Base-by-base conservation (phyloP, 108 stramenopile genomes). In the Tribonema minus region DNA sequence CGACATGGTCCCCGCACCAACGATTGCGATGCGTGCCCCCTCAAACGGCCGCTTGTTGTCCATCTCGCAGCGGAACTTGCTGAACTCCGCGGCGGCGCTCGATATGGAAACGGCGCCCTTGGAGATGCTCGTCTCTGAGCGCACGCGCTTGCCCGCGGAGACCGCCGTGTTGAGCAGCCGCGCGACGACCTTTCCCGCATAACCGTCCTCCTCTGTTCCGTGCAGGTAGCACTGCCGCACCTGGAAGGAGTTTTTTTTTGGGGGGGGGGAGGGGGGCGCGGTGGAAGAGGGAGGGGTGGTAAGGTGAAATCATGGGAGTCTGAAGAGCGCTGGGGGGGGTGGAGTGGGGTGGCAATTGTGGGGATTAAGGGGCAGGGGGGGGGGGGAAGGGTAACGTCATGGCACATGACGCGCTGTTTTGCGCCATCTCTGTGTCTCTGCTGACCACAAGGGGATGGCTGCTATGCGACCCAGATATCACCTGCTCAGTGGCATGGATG, bases 1-100 rank as follows among this genome's bases (percentile, higher is more conserved):
- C 0, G 95, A 94, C 98, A 98, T 98, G 37, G 94, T 98, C 32
- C 98, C 98, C 3, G 98, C 98, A 6, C 98, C 98, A 31, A 98
- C 85, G 29, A 95, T 95, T 25, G 93, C 91, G 78, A 98, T 87
- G 30, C 92, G 88, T 9, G 93, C 90, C 68, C 96, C 92, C 31
- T 90, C 88, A 68, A 96, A 92, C 0, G 93, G 88, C 61, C 93
- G 70, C 35, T 91, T 88, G 79, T 95, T 86, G 87, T 95, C 98
- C 37, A 88, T 70, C 72, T 54, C 68, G 23, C 79, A 36, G 3
- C 71, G 74, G 72, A 76, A 35, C 26, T 80, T 92, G 64, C 87
- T 88, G 73, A 97, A 89, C 89, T 98, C 97, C 4, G 91, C 96
- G 6, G 97, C 97, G 1, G 97, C 97, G 27, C 92, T 93, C 3